Evolutionary conservation across 768 basidiomycete genomes (phyloP).

Genomic region (Suillus paluster): DNA sequence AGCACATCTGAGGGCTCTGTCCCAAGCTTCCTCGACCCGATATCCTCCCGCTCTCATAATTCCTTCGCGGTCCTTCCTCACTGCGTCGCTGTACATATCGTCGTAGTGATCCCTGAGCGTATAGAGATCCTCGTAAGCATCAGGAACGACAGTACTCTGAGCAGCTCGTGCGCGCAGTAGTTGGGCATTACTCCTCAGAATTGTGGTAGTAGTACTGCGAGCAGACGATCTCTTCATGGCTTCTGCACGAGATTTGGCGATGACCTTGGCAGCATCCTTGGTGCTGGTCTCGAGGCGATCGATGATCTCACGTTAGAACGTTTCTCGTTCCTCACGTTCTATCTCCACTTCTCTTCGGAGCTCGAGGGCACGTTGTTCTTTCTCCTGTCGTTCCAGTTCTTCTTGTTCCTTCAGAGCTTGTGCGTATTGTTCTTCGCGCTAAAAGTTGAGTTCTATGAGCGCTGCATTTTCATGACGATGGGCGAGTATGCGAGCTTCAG

Average conservation of each 20-base stretch:
- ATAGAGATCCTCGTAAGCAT: constrained; percentile 76
- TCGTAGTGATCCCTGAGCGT: constrained; percentile 60
- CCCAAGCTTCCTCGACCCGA: constrained; percentile 82
- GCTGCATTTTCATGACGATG: constrained; percentile 84
- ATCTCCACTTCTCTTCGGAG: constrained; percentile 71
- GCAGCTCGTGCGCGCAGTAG: constrained; percentile 65
- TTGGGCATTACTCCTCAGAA: constrained; percentile 49
- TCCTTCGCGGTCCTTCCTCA: constrained; percentile 74
- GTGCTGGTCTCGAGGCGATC: constrained; percentile 81
- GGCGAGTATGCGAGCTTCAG: constrained; percentile 80
- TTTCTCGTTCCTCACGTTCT: constrained; percentile 77
- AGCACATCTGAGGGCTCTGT: constrained; percentile 72
- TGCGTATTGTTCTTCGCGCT: constrained; percentile 78
- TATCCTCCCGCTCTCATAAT: constrained; percentile 87
- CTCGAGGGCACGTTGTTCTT: constrained; percentile 67
- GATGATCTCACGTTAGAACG: constrained; percentile 73
- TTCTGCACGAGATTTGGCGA: constrained; percentile 71
- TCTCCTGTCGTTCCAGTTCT: constrained; percentile 80
- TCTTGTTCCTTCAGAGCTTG: constrained; percentile 78
- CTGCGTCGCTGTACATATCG: constrained; percentile 75
- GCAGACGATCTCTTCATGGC: constrained; percentile 64
- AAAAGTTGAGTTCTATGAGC: constrained; percentile 81
- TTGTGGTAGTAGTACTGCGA: constrained; percentile 47
- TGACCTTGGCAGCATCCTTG: constrained; percentile 68
- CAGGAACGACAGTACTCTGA: constrained; percentile 65